Conservation (phyloP, 345 rosid genomes). For the Capsella bursapastoris region DNA sequence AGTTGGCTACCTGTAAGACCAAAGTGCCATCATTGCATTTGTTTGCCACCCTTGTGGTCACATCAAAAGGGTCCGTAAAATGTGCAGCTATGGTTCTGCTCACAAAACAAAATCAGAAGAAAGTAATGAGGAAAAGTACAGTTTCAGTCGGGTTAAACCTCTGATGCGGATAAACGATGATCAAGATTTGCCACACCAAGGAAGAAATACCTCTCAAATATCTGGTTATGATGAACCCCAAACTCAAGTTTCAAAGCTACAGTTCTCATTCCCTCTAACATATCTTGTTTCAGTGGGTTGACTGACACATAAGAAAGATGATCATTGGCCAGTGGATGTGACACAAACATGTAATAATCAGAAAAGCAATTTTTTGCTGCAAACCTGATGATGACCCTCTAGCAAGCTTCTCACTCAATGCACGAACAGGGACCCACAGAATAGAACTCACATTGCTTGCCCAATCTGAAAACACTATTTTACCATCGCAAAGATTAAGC, state of each 20-base stretch:
- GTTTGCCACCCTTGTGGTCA: slow-evolving; percentile 78
- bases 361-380: slow-evolving; percentile 34
- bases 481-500: slow-evolving; percentile 64
- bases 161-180: slow-evolving; percentile 5
- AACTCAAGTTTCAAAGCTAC: slow-evolving; percentile 94
- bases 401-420: slow-evolving; percentile 74
- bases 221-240: slow-evolving; percentile 88
- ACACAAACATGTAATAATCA: slow-evolving; percentile 35
- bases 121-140: slow-evolving; percentile 23
- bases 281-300: slow-evolving; percentile 67
- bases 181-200: slow-evolving; percentile 29
- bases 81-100: slow-evolving; percentile 93
- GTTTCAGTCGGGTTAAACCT: slow-evolving; percentile 10
- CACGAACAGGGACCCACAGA: slow-evolving; percentile 90
- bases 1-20: slow-evolving; percentile 76
- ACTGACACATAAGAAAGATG: slow-evolving; percentile 53
- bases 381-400: slow-evolving; percentile 93
- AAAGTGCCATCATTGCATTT: slow-evolving; percentile 82
- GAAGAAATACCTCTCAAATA: slow-evolving; percentile 74
- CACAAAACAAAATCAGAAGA: slow-evolving; percentile 34
- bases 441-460: slow-evolving; percentile 73
- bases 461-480: slow-evolving; percentile 86
- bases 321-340: slow-evolving; percentile 32
- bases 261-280: slow-evolving; percentile 96
- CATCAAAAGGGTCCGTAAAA: slow-evolving; percentile 92